Percentiles rank a stretch among this genome's conserved stretches.
Evolutionary conservation across 257 asterid genomes (phyloP).

Genomic region (Nicotiana otophora): DNA sequence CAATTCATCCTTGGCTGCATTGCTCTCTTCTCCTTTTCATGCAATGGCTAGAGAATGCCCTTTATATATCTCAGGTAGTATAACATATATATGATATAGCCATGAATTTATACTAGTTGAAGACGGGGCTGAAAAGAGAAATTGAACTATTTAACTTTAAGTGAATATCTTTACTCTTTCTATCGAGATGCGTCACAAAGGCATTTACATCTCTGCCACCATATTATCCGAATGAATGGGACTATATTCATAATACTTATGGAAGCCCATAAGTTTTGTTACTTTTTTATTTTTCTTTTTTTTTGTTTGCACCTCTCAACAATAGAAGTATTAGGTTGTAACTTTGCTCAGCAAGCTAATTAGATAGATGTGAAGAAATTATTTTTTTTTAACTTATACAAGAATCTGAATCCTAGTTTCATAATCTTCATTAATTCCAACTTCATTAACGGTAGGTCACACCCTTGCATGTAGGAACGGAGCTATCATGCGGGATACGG

Average conservation of each 20-base stretch:
- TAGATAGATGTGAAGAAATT: too few relatives aligned
- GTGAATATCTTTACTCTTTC: not conserved
- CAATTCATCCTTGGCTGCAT: constrained; percentile 7
- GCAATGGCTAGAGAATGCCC: not conserved
- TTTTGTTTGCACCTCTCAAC: too few relatives aligned
- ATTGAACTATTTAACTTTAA: not conserved
- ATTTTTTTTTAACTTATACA: too few relatives aligned
- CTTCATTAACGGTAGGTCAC: too few relatives aligned
- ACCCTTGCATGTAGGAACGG: too few relatives aligned
- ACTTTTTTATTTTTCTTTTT: not conserved
- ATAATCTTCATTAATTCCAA: too few relatives aligned
- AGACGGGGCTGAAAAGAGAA: not conserved
- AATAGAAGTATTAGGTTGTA: too few relatives aligned
- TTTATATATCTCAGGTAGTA: not conserved
- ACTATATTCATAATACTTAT: not conserved
- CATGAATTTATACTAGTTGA: not conserved
- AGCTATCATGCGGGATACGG: too few relatives aligned
- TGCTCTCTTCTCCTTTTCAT: constrained; percentile 1
- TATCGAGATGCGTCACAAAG: not conserved
- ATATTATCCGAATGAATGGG: not conserved
- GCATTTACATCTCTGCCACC: not conserved
- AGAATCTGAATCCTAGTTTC: too few relatives aligned
- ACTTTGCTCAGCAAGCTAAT: too few relatives aligned
- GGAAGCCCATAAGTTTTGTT: not conserved
- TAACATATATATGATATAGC: not conserved